Evolutionary conservation across 495 filamentous ascomycete species (phyloP).

Genomic region (Geoglossum glabrum): DNA sequence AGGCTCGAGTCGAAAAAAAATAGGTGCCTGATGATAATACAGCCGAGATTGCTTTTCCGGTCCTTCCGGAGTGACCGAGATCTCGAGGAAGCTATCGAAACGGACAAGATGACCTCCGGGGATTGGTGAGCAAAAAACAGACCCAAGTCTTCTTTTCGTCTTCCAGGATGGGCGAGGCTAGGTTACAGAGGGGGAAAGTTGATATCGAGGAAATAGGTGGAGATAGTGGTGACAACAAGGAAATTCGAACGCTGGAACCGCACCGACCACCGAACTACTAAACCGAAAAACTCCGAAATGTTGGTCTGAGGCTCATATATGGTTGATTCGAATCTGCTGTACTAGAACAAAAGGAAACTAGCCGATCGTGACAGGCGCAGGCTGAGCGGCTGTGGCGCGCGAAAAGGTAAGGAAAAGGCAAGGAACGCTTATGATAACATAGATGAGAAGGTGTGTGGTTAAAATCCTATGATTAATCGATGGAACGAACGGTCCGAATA

Average conservation of each 20-base stretch:
- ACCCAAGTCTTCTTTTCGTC: background rate
- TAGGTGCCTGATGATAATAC: background rate
- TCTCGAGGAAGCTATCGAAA: slow-evolving; percentile 1
- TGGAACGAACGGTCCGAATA: background rate
- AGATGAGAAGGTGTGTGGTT: slow-evolving; percentile 2
- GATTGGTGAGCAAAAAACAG: background rate
- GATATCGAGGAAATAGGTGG: slow-evolving; percentile 16
- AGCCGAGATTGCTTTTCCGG: background rate
- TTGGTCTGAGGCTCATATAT: slow-evolving; percentile 48
- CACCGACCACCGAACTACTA: slow-evolving; percentile 13
- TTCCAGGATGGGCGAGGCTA: background rate
- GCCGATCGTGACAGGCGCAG: slow-evolving; percentile 23
- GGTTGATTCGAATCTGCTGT: slow-evolving; percentile 24
- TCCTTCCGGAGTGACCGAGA: background rate
- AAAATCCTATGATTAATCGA: background rate
- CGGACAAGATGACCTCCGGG: background rate
- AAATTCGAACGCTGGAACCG: slow-evolving; percentile 1
- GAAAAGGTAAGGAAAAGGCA: slow-evolving; percentile 30
- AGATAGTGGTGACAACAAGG: slow-evolving; percentile 13
- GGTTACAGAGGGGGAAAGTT: slow-evolving; percentile 1
- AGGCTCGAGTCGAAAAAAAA: background rate
- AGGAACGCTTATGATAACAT: slow-evolving; percentile 44
- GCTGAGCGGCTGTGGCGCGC: slow-evolving; percentile 25
- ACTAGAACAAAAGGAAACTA: slow-evolving; percentile 34
- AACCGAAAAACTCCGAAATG: slow-evolving; percentile 32